Evolutionary conservation across 2,329 filamentous ascomycete genomes (phyloP).

Genomic region (Niveomyces coronatus): DNA sequence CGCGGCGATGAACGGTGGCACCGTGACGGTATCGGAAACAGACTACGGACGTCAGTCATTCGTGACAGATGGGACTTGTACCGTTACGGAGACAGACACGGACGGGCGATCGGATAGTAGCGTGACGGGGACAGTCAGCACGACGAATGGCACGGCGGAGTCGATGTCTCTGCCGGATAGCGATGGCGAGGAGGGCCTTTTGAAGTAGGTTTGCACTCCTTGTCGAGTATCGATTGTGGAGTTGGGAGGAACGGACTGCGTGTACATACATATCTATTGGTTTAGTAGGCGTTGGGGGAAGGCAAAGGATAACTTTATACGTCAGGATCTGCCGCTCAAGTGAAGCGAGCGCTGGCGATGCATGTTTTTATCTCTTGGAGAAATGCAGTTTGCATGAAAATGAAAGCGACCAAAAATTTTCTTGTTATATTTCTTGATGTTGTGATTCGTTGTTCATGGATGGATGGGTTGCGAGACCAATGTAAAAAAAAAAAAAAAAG

Average conservation of each 20-base stretch:
- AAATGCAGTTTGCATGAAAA: too few relatives aligned
- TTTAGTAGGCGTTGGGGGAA: not conserved
- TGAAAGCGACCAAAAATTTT: too few relatives aligned
- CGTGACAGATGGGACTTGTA: not conserved
- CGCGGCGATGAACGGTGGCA: not conserved
- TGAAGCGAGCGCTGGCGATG: too few relatives aligned
- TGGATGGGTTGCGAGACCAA: too few relatives aligned
- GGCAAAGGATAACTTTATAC: too few relatives aligned
- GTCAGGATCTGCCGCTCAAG: too few relatives aligned
- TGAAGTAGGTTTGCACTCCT: not conserved
- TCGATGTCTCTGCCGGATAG: slow-evolving; percentile 1
- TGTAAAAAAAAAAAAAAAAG: too few relatives aligned
- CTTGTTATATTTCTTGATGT: too few relatives aligned
- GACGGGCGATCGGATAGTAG: slow-evolving; percentile 1
- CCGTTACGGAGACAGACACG: not conserved
- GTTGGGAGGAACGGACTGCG: too few relatives aligned
- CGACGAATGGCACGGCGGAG: slow-evolving; percentile 5
- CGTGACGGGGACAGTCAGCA: slow-evolving; percentile 7
- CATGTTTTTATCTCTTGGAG: too few relatives aligned
- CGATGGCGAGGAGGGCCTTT: not conserved
- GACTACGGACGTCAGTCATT: not conserved
- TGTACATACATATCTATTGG: not conserved
- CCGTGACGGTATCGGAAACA: not conserved
- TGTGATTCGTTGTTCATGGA: too few relatives aligned
- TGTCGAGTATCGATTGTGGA: too few relatives aligned